Base-by-base conservation (phyloP, 1,284 basidiomycete species). In the Anthracocystis panici-leucophaei region DNA sequence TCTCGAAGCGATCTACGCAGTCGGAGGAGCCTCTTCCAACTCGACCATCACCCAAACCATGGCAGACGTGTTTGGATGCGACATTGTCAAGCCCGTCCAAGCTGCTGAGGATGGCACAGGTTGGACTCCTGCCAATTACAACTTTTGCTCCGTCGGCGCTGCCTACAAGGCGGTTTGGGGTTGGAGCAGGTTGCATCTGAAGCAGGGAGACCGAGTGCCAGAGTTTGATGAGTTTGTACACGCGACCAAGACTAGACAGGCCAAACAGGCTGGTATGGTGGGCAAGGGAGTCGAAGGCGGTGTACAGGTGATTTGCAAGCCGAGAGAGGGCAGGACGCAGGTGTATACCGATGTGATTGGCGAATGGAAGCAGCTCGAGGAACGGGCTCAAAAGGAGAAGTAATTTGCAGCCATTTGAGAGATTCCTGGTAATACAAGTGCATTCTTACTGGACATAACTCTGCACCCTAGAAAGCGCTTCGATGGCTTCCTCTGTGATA, bases 1-100 rank as follows among this genome's bases (percentile, higher is more conserved):
- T 0, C 87, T 94, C 31, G 88, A 89, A 52, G 88, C 92, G 27
- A 88, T 95, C 56, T 90, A 94, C 67, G 88, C 93, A 35, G 91
- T 92, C 0, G 93, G 93, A 27, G 93, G 93, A 18, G 91, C 92
- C 0, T 92, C 92, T 5, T 88, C 89, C 9, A 95, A 95, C 84
- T 86, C 87, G 38, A 89, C 90, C 35, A 92, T 95, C 81, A 89
- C 90, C 33, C 91, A 92, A 77, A 86, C 93, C 53, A 90, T 91
- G 40, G 91, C 93, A 20, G 91, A 95, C 84, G 88, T 94, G 10
- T 91, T 95, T 62, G 89, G 88, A 29, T 77, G 77, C 57, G 63
- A 75, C 35, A 71, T 84, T n/a, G 70, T 74, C 57, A 75, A 74
- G 38, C 80, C 81, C 0, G 65, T 74, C 42, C 57, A 79, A 50